Evolutionary conservation across 2,329 filamentous ascomycete species (phyloP).

Genomic region (Claviceps africana): DNA sequence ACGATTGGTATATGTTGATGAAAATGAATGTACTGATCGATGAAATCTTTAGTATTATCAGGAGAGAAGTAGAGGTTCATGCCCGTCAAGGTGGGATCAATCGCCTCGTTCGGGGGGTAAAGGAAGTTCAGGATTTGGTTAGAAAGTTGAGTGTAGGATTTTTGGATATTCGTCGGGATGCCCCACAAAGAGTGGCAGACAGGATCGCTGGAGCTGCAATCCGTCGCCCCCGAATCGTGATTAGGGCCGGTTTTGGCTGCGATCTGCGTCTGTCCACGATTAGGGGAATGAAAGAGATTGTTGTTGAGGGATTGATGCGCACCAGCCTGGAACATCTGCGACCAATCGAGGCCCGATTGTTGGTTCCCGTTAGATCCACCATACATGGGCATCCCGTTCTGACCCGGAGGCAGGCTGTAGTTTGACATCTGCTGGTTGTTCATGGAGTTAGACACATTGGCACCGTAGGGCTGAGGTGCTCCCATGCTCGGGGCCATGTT

Average conservation of each 20-base stretch:
- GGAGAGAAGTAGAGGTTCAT: slow-evolving; percentile 49
- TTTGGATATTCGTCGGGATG: slow-evolving; percentile 30
- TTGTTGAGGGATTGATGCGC: slow-evolving; percentile 49
- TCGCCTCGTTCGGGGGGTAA: slow-evolving; percentile 29
- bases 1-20: slow-evolving; percentile 61
- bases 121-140: slow-evolving; percentile 43
- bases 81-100: slow-evolving; percentile 41
- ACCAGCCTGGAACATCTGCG: slow-evolving; percentile 64
- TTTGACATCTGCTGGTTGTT: slow-evolving; percentile 48
- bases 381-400: slow-evolving; percentile 53
- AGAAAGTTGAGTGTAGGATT: slow-evolving; percentile 40
- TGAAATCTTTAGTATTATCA: slow-evolving; percentile 56
- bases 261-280: slow-evolving; percentile 55
- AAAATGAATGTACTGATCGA: slow-evolving; percentile 58
- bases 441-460: slow-evolving; percentile 48
- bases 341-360: slow-evolving; percentile 57
- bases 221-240: slow-evolving; percentile 34
- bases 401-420: slow-evolving; percentile 48
- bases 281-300: slow-evolving; percentile 40
- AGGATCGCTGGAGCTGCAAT: slow-evolving; percentile 30
- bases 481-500: slow-evolving; percentile 39
- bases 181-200: slow-evolving; percentile 37
- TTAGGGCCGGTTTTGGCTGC: slow-evolving; percentile 54
- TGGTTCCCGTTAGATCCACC: slow-evolving; percentile 46
- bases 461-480: slow-evolving; percentile 40